A percentile compares a stretch with the other conserved stretches of the same genome.
Conservation (phyloP, 768 basidiomycete genomes). For the Coprinopsis sp. region DNA sequence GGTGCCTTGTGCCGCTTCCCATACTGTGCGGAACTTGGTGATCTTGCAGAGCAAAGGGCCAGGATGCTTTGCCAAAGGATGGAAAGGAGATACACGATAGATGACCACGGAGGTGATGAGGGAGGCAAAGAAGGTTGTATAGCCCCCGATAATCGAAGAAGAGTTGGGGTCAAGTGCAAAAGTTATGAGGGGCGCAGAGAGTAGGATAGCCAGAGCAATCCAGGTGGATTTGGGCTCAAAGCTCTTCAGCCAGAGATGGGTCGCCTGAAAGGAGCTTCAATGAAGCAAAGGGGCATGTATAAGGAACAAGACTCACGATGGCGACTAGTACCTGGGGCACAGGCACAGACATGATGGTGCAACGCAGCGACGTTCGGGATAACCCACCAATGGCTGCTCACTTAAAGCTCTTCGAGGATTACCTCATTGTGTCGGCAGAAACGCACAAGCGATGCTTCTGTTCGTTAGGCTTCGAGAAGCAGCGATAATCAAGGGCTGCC, state of each 20-base stretch:
- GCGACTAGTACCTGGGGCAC: slow-evolving; percentile 14
- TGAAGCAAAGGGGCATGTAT: neutral
- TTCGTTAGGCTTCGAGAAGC: too few species aligned
- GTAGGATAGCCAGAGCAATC: neutral
- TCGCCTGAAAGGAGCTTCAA: slow-evolving; percentile 1
- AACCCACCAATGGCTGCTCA: too few species aligned
- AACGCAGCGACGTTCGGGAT: too few species aligned
- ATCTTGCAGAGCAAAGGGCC: slow-evolving; percentile 30
- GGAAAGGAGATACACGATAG: slow-evolving; percentile 36
- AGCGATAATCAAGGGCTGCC: too few species aligned
- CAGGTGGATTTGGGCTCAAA: slow-evolving; percentile 11
- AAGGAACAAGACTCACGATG: slow-evolving; percentile 10
- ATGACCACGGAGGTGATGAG: slow-evolving; percentile 10
- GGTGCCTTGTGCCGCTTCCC: slow-evolving; percentile 21
- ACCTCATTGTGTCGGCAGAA: too few species aligned
- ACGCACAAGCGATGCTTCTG: too few species aligned
- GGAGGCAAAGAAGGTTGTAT: slow-evolving; percentile 1
- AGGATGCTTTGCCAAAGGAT: slow-evolving; percentile 32
- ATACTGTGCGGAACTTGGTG: slow-evolving; percentile 21
- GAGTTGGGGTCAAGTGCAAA: neutral
- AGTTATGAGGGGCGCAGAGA: neutral
- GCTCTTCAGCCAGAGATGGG: slow-evolving; percentile 14
- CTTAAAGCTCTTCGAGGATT: too few species aligned
- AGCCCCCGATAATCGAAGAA: neutral
- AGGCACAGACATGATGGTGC: neutral